Percentiles rank a stretch among this genome's conserved stretches.
These are phyloP conservation scores for Tolypocladium ovalisporum DNA, from an alignment of 2,329 filamentous ascomycete species.

Conservation along the genomic window DNA sequence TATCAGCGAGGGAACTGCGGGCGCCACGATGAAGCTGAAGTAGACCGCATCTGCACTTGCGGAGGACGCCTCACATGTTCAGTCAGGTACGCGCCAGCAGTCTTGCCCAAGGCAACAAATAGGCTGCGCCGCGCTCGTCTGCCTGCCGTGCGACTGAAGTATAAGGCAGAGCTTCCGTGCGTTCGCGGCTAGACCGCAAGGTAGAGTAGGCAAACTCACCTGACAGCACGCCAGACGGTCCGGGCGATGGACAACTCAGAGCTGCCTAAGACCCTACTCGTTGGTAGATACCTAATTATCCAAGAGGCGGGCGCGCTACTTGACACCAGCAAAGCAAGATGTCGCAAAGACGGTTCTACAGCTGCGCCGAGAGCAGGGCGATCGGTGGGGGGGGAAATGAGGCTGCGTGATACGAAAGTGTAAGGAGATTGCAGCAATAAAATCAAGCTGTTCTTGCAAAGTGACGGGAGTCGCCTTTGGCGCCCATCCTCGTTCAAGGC, in stretches of 20 bases:
- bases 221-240: not conserved
- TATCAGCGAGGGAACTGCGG: not conserved
- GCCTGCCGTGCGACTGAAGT: not conserved
- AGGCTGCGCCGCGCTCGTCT: not conserved
- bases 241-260: not conserved
- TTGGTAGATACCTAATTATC: too few relatives aligned
- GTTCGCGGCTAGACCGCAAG: not conserved
- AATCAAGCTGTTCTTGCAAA: too few relatives aligned
- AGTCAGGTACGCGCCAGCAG: not conserved
- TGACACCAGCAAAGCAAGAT: too few relatives aligned
- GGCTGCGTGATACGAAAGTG: not conserved
- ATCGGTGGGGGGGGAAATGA: not conserved
- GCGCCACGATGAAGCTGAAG: not conserved
- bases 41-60: not conserved
- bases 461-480: not conserved
- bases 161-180: not conserved
- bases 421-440: too few relatives aligned
- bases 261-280: too few relatives aligned
- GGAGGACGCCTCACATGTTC: not conserved
- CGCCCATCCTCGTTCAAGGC: too few relatives aligned
- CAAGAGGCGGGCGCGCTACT: not conserved
- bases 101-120: not conserved
- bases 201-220: not conserved
- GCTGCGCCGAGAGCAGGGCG: not conserved
- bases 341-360: not conserved